Percentiles rank a stretch among this genome's conserved stretches.
Conservation (phyloP, 345 rosid genomes). For the Draba incana region DNA sequence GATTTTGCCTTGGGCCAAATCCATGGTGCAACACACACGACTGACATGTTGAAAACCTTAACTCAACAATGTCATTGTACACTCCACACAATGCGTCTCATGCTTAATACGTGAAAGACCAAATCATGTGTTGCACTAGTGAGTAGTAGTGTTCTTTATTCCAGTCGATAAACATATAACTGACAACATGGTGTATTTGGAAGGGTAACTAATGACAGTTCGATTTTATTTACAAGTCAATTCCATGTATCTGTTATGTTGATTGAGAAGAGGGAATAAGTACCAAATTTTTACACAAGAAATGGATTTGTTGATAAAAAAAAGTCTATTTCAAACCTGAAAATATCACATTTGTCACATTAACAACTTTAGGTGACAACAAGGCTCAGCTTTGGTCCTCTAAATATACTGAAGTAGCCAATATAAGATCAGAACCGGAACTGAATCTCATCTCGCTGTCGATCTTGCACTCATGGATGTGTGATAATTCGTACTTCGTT, state of each 20-base stretch:
- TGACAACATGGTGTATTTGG: too few species aligned
- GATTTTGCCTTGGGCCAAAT: too few species aligned
- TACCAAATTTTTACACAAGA: background rate
- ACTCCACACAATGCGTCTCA: too few species aligned
- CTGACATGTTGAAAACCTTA: too few species aligned
- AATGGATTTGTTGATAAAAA: background rate
- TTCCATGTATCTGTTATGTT: background rate
- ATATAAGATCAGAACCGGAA: constrained; percentile 10
- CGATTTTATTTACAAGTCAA: too few species aligned
- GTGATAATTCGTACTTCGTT: constrained; percentile 87
- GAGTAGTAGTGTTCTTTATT: too few species aligned
- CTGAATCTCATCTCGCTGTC: constrained; percentile 53
- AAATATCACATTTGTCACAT: constrained; percentile 25
- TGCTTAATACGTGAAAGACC: too few species aligned
- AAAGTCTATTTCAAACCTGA: constrained; percentile 24
- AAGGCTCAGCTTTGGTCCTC: constrained; percentile 23
- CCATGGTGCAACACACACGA: too few species aligned
- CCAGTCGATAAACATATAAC: too few species aligned
- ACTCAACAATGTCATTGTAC: too few species aligned
- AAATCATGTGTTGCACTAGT: too few species aligned
- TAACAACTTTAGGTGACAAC: constrained; percentile 10
- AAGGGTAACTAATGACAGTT: too few species aligned
- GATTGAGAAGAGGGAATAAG: constrained; percentile 4
- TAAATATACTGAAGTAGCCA: constrained; percentile 27
- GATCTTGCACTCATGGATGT: constrained; percentile 94